Evolutionary conservation across 768 basidiomycete species (phyloP).

Genomic region (Crassisporium funariophilum): DNA sequence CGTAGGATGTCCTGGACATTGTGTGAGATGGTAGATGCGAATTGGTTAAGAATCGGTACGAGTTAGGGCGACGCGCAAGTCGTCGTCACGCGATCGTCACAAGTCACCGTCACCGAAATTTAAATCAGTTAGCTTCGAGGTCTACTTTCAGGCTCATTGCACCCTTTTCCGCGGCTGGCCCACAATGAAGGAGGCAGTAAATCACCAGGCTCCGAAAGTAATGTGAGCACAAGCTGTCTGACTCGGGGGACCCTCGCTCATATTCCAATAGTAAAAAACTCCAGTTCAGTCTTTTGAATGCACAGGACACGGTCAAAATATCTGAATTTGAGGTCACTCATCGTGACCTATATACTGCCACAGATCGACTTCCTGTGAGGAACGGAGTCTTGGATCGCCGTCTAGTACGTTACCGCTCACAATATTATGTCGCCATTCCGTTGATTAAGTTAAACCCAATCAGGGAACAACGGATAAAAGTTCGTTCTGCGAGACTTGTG

Average conservation of each 20-base stretch:
- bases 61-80: constrained; percentile 56
- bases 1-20: constrained; percentile 96
- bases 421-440: neutral
- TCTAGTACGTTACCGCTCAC: constrained; percentile 54
- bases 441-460: neutral
- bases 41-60: constrained; percentile 15
- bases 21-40: constrained; percentile 30
- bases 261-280: constrained; percentile 75
- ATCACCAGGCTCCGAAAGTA: constrained; percentile 79
- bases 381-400: constrained; percentile 93
- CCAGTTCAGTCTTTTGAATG: constrained; percentile 92
- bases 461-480: constrained; percentile 96
- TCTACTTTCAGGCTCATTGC: no score
- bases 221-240: constrained; percentile 50
- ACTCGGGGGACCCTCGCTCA: constrained; percentile 7
- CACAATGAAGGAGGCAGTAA: constrained; percentile 80
- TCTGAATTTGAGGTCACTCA: constrained; percentile 97
- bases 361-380: constrained; percentile 82
- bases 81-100: constrained; percentile 41
- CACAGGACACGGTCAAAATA: constrained; percentile 93
- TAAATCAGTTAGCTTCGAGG: no score
- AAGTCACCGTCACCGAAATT: constrained; percentile 34
- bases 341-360: constrained; percentile 85
- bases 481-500: constrained; percentile 93
- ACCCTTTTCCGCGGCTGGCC: no score